Percentiles rank a stretch among this genome's conserved stretches.
These are phyloP conservation scores for Closterium sp. DNA, from an alignment of 139 green algal genomes.

Conservation along the genomic window DNA sequence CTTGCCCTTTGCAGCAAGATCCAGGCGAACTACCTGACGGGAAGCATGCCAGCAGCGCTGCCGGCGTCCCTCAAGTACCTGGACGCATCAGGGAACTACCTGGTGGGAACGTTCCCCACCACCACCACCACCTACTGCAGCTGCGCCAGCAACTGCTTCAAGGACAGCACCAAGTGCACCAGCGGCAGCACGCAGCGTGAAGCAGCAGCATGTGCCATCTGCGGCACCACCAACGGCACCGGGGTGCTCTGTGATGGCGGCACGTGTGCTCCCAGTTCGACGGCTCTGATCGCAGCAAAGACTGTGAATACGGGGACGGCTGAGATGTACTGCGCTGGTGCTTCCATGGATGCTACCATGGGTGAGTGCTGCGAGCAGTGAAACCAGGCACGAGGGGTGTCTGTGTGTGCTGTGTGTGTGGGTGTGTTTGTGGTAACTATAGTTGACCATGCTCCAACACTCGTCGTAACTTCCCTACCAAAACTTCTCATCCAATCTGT, in stretches of 20 bases:
- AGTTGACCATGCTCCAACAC: too few species aligned
- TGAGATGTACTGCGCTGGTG: neutral
- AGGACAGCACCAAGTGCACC: neutral
- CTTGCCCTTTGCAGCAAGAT: neutral
- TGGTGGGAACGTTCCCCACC: neutral
- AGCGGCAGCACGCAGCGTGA: neutral
- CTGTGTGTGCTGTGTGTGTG: too few species aligned
- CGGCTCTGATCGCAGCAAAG: neutral
- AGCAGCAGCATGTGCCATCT: neutral
- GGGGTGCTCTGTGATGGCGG: neutral
- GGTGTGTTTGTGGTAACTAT: too few species aligned
- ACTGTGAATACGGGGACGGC: neutral
- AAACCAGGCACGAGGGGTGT: too few species aligned
- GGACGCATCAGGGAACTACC: neutral
- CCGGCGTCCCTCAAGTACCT: neutral
- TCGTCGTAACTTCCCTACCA: too few species aligned
- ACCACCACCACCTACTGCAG: neutral
- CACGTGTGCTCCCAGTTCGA: neutral
- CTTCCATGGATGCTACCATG: neutral
- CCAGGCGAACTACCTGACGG: neutral
- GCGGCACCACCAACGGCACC: neutral
- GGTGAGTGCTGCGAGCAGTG: neutral
- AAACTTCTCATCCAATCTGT: neutral
- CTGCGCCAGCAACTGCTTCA: neutral
- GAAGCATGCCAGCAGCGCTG: neutral